Percentiles rank a stretch among this genome's conserved stretches.
phyloP scores from a whole-genome alignment of 306 rosid genomes.

The Castanospermum australe region DNA sequence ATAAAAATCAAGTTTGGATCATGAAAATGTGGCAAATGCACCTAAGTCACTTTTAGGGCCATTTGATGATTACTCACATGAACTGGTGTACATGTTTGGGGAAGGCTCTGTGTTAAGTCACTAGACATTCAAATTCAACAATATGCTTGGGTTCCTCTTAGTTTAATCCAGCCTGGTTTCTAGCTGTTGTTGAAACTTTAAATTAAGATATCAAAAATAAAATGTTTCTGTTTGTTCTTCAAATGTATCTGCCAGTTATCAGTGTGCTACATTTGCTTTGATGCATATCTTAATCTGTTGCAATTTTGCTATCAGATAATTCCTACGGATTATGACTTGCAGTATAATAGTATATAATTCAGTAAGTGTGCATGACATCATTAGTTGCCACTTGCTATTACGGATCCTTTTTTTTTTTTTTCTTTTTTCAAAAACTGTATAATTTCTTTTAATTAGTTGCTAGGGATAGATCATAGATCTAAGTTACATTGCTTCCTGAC shows the following conservation, averaged over 20 bases:
- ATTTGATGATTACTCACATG: neutral
- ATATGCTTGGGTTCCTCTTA: neutral
- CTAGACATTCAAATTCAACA: neutral
- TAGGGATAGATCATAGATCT: neutral
- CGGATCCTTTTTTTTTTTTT: neutral
- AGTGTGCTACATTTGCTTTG: neutral
- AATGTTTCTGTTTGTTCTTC: slow-evolving; percentile 5
- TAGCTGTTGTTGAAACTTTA: neutral
- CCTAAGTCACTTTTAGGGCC: neutral
- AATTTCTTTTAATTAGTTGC: neutral
- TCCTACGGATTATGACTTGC: slow-evolving; percentile 1
- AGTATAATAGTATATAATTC: neutral
- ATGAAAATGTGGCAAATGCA: neutral
- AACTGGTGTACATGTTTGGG: neutral
- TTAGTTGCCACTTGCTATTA: slow-evolving; percentile 11
- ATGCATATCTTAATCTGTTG: neutral
- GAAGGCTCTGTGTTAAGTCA: neutral
- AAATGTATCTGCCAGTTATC: neutral
- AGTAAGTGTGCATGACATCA: neutral
- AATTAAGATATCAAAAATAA: neutral
- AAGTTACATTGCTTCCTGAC: slow-evolving; percentile 13
- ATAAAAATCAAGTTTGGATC: neutral
- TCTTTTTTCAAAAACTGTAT: neutral
- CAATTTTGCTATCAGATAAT: neutral
- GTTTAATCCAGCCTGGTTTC: neutral